phyloP scores from a whole-genome alignment of 2,329 filamentous ascomycete genomes.

The Cephalotrichum gorgonifer region DNA sequence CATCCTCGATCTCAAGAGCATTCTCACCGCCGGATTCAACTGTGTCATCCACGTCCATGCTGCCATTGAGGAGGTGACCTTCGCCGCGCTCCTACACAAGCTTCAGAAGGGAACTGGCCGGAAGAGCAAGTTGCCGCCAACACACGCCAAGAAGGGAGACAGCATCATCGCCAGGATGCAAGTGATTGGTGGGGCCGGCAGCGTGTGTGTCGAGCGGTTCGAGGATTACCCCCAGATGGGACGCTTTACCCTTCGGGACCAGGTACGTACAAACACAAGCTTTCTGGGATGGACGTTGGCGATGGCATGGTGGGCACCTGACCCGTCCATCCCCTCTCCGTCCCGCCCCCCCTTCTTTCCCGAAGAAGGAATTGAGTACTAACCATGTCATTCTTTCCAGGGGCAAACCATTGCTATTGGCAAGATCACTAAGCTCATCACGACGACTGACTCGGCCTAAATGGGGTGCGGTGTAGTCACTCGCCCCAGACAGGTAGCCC shows the following conservation, averaged over 20 bases:
- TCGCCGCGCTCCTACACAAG: constrained; percentile 79
- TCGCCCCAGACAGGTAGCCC: not conserved
- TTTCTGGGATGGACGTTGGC: not conserved
- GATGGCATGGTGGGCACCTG: not conserved
- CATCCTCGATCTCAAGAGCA: constrained; percentile 88
- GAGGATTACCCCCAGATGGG: constrained; percentile 94
- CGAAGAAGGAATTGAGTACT: constrained; percentile 4
- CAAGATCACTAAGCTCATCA: constrained; percentile 87
- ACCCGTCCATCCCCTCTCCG: not conserved
- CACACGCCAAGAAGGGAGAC: constrained; percentile 73
- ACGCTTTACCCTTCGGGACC: constrained; percentile 80
- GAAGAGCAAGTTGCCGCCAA: constrained; percentile 86
- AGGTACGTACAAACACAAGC: constrained; percentile 41
- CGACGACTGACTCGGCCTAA: constrained; percentile 18
- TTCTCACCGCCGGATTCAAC: constrained; percentile 90
- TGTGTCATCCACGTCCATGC: constrained; percentile 96
- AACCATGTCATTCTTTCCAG: constrained; percentile 31
- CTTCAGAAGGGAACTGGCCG: constrained; percentile 88
- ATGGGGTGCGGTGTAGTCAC: not conserved
- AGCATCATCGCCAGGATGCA: constrained; percentile 89
- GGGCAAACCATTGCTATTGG: constrained; percentile 99
- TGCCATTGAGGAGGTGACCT: constrained; percentile 95
- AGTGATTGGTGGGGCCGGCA: constrained; percentile 73
- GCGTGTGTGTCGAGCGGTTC: constrained; percentile 87
- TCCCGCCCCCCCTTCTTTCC: constrained; percentile 2